These are phyloP conservation scores for Boletus albobrunnescens DNA, from an alignment of 1,284 basidiomycete genomes.

Conservation along the genomic window DNA sequence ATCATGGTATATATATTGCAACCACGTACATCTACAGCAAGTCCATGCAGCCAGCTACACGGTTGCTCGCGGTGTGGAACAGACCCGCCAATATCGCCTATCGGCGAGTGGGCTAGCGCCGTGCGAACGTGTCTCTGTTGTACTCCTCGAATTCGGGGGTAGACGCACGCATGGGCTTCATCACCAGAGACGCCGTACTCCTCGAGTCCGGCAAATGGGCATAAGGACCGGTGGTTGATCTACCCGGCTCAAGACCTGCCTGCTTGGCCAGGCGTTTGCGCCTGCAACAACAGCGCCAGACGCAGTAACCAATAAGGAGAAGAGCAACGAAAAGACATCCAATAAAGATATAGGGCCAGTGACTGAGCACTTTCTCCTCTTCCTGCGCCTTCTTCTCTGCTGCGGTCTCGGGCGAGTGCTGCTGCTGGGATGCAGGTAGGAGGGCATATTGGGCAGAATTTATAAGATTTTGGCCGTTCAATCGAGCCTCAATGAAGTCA, in stretches of 20 bases:
- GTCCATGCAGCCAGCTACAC: conserved; percentile 34
- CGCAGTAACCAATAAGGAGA: conserved; percentile 45
- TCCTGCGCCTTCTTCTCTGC: conserved; percentile 69
- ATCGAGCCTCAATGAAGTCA: conserved; percentile 54
- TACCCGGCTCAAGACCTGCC: neutral
- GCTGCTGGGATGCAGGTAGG: conserved; percentile 55
- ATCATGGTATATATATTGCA: conserved; percentile 3
- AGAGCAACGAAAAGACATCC: conserved; percentile 57
- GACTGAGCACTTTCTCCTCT: conserved; percentile 64
- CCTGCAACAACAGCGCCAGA: conserved; percentile 66
- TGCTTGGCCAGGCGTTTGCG: conserved; percentile 32
- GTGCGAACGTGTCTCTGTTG: conserved; percentile 14
- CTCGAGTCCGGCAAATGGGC: conserved; percentile 24
- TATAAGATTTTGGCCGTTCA: conserved; percentile 47
- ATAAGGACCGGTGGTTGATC: conserved; percentile 17
- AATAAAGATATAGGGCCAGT: conserved; percentile 71
- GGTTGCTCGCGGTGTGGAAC: conserved; percentile 17
- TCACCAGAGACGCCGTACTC: conserved; percentile 27
- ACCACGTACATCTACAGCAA: conserved; percentile 15
- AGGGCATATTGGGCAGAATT: conserved; percentile 48
- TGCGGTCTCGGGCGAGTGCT: conserved; percentile 59
- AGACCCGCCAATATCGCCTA: neutral
- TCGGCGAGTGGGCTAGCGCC: conserved; percentile 1
- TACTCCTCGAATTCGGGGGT: conserved; percentile 16
- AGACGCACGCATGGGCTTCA: conserved; percentile 28